phyloP scores from a whole-genome alignment of 352 stramenopile genomes.

The Discostella stelligera region DNA sequence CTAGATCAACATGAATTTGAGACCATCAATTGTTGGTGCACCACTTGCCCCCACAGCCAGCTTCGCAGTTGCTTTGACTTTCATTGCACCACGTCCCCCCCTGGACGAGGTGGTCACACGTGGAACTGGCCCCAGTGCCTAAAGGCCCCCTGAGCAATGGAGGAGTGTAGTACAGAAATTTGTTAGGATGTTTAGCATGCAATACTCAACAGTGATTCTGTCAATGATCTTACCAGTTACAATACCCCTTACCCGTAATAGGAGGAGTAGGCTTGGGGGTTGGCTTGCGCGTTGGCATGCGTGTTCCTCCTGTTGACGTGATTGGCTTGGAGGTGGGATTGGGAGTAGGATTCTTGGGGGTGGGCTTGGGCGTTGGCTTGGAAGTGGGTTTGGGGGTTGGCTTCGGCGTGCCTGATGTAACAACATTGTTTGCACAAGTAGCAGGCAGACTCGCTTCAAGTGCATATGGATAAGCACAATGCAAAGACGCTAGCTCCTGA shows the following conservation, averaged over 20 bases:
- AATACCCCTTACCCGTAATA: neutral
- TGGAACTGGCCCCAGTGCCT: conserved; percentile 29
- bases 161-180: too few species aligned
- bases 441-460: conserved; percentile 27
- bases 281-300: neutral
- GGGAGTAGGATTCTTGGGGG: too few species aligned
- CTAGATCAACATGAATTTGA: too few species aligned
- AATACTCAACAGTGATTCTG: neutral
- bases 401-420: neutral
- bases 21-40: conserved; percentile 5
- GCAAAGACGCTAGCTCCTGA: conserved; percentile 36
- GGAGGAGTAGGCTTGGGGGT: neutral
- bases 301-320: neutral
- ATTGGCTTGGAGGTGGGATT: too few species aligned
- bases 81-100: conserved; percentile 46
- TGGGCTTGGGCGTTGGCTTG: too few species aligned
- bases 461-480: conserved; percentile 46
- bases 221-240: conserved; percentile 2
- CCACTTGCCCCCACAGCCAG: conserved; percentile 20
- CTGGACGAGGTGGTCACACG: conserved; percentile 30
- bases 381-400: neutral
- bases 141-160: conserved; percentile 18
- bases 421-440: conserved; percentile 32
- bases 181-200: neutral
- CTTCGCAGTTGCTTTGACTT: conserved; percentile 25